Evolutionary conservation across 2,329 filamentous ascomycete species (phyloP).

Genomic region (Trichoderma sp.): DNA sequence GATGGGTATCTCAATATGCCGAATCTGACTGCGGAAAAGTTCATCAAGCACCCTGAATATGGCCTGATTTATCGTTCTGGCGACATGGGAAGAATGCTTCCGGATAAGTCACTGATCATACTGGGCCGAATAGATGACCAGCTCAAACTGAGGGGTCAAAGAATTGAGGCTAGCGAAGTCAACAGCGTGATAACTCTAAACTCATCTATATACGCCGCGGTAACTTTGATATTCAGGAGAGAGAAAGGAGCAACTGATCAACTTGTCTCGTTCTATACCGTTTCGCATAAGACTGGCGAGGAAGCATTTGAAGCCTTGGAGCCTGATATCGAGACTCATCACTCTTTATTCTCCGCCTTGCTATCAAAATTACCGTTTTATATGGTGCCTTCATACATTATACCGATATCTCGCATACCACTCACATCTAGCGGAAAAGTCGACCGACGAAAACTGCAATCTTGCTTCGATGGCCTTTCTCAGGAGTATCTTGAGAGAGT

Average conservation of each 20-base stretch:
- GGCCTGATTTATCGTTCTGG: conserved; percentile 81
- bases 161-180: conserved; percentile 78
- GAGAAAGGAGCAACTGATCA: conserved; percentile 47
- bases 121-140: conserved; percentile 75
- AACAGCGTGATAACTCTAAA: conserved; percentile 61
- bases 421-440: conserved; percentile 75
- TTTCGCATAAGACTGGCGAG: conserved; percentile 31
- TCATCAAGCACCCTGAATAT: conserved; percentile 66
- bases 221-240: conserved; percentile 59
- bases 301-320: conserved; percentile 42
- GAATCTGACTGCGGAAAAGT: conserved; percentile 63
- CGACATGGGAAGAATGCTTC: conserved; percentile 76
- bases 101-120: conserved; percentile 74
- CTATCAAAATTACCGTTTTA: conserved; percentile 64
- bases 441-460: conserved; percentile 58
- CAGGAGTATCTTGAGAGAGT: conserved; percentile 46
- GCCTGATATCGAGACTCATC: conserved; percentile 40
- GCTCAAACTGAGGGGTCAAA: conserved; percentile 77
- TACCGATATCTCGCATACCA: conserved; percentile 71
- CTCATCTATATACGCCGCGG: conserved; percentile 58
- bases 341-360: conserved; percentile 57
- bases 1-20: conserved; percentile 71
- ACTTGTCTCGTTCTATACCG: conserved; percentile 71
- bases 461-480: conserved; percentile 50
- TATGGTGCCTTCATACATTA: conserved; percentile 75